These are phyloP conservation scores for Avena eriantha DNA, from an alignment of 176 grass and related monocot genomes.

Conservation along the genomic window DNA sequence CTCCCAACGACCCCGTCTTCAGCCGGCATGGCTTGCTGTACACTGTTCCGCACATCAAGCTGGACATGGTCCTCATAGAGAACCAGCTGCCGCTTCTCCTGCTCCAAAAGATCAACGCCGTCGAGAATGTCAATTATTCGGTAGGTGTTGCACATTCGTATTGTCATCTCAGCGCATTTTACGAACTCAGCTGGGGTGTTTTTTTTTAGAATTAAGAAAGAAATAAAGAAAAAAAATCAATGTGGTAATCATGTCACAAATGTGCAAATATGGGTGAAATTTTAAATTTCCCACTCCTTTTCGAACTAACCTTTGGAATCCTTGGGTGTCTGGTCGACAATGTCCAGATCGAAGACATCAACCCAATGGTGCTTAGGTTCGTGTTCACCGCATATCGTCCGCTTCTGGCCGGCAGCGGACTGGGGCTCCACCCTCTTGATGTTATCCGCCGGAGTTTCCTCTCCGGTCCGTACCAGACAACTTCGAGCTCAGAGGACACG, in stretches of 20 bases:
- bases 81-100: neutral
- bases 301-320: neutral
- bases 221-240: too few relatives aligned
- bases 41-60: neutral
- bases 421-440: neutral
- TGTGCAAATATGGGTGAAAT: too few relatives aligned
- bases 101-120: neutral
- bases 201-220: too few relatives aligned
- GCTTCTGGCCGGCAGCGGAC: neutral
- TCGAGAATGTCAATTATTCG: too few relatives aligned
- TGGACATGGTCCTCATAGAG: neutral
- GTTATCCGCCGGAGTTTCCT: neutral
- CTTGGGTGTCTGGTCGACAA: neutral
- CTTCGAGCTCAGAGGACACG: neutral
- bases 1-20: neutral
- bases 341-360: neutral
- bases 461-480: neutral
- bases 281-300: too few relatives aligned
- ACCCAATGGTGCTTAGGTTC: neutral
- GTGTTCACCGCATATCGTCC: neutral
- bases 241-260: too few relatives aligned
- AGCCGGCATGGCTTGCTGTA: neutral
- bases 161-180: too few relatives aligned
- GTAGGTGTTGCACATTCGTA: too few relatives aligned
- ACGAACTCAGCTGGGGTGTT: too few relatives aligned